Evolutionary conservation across 192 early-diverging fungal species (phyloP).

Genomic region (Linnemannia schmuckeri): DNA sequence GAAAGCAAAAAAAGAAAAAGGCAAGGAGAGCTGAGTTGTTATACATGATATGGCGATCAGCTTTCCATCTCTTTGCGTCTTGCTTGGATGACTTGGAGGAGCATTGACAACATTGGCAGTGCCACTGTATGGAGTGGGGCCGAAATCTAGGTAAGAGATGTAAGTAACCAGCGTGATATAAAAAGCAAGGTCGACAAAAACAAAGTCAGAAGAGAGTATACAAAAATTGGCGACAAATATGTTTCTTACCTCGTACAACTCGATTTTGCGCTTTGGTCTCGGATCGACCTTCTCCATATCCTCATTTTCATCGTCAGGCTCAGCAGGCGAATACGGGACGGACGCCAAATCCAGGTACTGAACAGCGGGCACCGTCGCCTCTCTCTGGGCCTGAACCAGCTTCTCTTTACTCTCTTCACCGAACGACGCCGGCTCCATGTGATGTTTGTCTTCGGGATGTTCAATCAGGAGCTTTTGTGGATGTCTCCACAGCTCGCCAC

Average conservation of each 20-base stretch:
- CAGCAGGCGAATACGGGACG: conserved; percentile 29
- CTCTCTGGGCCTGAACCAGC: conserved; percentile 5
- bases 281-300: background rate
- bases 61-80: conserved; percentile 1
- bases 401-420: conserved; percentile 29
- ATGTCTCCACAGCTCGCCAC: background rate
- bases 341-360: conserved; percentile 9
- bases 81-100: background rate
- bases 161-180: background rate
- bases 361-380: background rate
- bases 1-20: background rate
- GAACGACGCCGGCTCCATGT: background rate
- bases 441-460: background rate
- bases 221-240: no score
- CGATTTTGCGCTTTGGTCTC: background rate
- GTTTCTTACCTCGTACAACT: conserved; percentile 11
- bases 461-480: background rate
- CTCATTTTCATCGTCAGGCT: conserved; percentile 23
- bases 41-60: background rate
- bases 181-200: background rate
- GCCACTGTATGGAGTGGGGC: background rate
- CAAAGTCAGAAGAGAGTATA: no score
- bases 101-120: background rate
- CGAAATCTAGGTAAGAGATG: background rate
- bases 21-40: background rate